These are phyloP conservation scores for Aureobasidium sp. DNA, from an alignment of 2,329 filamentous ascomycete species.

Conservation along the genomic window DNA sequence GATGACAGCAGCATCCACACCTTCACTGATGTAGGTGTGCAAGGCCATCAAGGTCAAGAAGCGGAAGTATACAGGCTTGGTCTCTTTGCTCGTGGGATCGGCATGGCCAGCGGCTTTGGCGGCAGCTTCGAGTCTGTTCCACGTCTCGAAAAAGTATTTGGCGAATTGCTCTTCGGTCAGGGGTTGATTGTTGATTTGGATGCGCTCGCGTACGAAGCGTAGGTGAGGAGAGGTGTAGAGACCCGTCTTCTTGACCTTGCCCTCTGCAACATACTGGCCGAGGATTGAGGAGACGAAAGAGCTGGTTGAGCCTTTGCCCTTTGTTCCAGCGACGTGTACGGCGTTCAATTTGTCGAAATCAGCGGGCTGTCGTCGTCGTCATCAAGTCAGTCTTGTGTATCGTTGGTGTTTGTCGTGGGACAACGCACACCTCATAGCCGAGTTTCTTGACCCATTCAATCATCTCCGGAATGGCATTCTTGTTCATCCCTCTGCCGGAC, in stretches of 20 bases:
- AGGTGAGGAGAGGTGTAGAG: slow-evolving; percentile 84
- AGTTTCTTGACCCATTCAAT: slow-evolving; percentile 67
- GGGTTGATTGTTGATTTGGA: slow-evolving; percentile 68
- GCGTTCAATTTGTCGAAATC: slow-evolving; percentile 54
- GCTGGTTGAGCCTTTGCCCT: slow-evolving; percentile 86
- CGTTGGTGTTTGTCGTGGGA: neutral
- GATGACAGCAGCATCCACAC: slow-evolving; percentile 70
- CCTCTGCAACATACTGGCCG: slow-evolving; percentile 47
- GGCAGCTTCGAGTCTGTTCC: slow-evolving; percentile 57
- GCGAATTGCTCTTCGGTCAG: slow-evolving; percentile 64
- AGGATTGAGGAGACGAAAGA: slow-evolving; percentile 77
- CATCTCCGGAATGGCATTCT: slow-evolving; percentile 74
- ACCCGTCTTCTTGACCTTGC: slow-evolving; percentile 53
- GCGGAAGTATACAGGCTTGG: slow-evolving; percentile 87
- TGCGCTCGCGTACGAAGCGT: slow-evolving; percentile 74
- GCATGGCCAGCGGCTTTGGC: slow-evolving; percentile 44
- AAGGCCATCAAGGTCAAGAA: slow-evolving; percentile 85
- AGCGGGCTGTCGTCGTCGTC: slow-evolving; percentile 43
- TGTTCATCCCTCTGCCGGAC: slow-evolving; percentile 66
- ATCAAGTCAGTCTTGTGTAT: slow-evolving; percentile 15
- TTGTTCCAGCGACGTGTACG: slow-evolving; percentile 87
- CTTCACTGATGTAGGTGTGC: slow-evolving; percentile 70
- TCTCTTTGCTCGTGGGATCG: slow-evolving; percentile 44
- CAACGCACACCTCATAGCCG: slow-evolving; percentile 60
- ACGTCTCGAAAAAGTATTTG: slow-evolving; percentile 74